These are phyloP conservation scores for Salix suchowensis DNA, from an alignment of 345 rosid species.

Conservation along the genomic window DNA sequence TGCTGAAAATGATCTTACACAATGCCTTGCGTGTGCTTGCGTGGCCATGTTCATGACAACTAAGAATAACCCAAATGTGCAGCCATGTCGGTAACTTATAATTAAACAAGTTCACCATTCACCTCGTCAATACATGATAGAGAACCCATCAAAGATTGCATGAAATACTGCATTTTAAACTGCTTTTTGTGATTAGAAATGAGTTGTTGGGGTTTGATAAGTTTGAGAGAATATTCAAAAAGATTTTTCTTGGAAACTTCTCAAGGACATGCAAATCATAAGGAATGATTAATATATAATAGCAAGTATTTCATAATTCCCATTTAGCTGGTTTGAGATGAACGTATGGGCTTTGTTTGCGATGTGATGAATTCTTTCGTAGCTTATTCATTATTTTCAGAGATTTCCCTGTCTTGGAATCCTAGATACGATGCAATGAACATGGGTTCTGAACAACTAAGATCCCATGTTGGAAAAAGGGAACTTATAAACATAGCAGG, in stretches of 20 bases:
- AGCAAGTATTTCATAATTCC: neutral
- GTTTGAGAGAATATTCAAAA: neutral
- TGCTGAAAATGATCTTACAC: neutral
- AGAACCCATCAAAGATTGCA: too few species aligned
- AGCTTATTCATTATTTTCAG: neutral
- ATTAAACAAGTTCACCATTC: neutral
- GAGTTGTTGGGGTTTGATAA: neutral
- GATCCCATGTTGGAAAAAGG: neutral
- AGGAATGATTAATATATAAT: neutral
- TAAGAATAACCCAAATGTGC: neutral
- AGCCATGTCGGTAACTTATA: neutral
- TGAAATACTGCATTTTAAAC: neutral
- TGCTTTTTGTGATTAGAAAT: too few species aligned
- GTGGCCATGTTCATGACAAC: neutral
- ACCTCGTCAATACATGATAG: neutral
- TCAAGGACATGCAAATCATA: neutral
- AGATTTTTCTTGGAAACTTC: neutral
- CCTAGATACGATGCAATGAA: constrained; percentile 15
- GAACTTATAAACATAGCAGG: too few species aligned
- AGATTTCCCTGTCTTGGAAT: neutral
- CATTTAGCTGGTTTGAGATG: neutral
- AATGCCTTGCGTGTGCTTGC: neutral
- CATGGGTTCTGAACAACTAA: constrained; percentile 5
- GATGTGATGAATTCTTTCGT: neutral
- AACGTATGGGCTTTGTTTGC: neutral